A percentile compares a stretch with the other conserved stretches of the same genome.
phyloP scores from a whole-genome alignment of 2,329 filamentous ascomycete species.

The Bisporella sp. region DNA sequence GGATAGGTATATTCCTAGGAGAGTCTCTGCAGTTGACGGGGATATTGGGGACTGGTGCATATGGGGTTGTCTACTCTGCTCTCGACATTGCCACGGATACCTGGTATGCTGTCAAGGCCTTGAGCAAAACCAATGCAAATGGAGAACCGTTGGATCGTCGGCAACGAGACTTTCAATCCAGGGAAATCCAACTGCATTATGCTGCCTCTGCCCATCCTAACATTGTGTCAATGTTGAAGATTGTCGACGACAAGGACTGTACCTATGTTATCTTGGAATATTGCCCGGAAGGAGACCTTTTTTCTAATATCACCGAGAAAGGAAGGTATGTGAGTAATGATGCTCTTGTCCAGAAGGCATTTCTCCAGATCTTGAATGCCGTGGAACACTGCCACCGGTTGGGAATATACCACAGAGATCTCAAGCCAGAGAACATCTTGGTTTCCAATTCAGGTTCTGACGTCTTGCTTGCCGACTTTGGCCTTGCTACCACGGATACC shows the following conservation, averaged over 20 bases:
- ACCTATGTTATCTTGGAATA: slow-evolving; percentile 96
- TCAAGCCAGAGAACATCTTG: slow-evolving; percentile 97
- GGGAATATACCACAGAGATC: slow-evolving; percentile 93
- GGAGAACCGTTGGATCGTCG: slow-evolving; percentile 69
- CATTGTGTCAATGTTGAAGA: slow-evolving; percentile 88
- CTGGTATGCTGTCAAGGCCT: slow-evolving; percentile 90
- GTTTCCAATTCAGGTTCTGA: slow-evolving; percentile 83
- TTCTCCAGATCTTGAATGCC: slow-evolving; percentile 93
- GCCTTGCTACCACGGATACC: slow-evolving; percentile 78
- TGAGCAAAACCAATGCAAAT: slow-evolving; percentile 80
- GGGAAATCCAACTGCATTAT: slow-evolving; percentile 90
- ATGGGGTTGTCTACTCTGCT: slow-evolving; percentile 95
- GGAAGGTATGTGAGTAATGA: slow-evolving; percentile 93
- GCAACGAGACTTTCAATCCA: slow-evolving; percentile 83
- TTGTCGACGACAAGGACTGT: slow-evolving; percentile 85
- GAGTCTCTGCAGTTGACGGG: slow-evolving; percentile 64
- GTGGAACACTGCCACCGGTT: slow-evolving; percentile 90
- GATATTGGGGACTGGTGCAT: slow-evolving; percentile 88
- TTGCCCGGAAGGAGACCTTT: slow-evolving; percentile 93
- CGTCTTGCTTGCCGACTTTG: slow-evolving; percentile 96
- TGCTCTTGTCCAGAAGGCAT: slow-evolving; percentile 75
- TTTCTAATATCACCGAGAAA: slow-evolving; percentile 94
- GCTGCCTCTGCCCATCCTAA: slow-evolving; percentile 83
- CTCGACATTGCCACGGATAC: slow-evolving; percentile 61
- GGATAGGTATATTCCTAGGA: slow-evolving; percentile 75